Evolutionary conservation across 176 grass and related monocot genomes (phyloP), one percentile per base, ranked within the genome.

Genomic region (Phoenix roebelenii): DNA sequence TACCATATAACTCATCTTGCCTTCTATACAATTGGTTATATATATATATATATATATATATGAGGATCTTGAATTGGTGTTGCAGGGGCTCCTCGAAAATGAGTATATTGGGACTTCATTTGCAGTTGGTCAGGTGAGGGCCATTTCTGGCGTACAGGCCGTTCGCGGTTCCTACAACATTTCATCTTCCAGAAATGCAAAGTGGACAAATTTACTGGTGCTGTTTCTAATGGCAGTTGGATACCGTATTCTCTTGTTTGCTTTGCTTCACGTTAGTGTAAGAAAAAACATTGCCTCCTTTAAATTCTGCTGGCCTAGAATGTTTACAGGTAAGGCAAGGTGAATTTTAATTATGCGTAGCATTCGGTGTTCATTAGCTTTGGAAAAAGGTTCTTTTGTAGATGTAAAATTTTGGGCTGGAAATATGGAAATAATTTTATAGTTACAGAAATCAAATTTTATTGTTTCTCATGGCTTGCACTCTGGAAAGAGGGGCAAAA

Each of bases 81-180:
- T 59, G 54, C 74, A 96, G 91, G 91, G 91, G 3, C 73, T 96
- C 66, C 67, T 96, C 2, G 91, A 96, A 76, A 96, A 96, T 12
- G 91, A 96, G 65, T 96, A 96, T 7, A 58, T 96, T 0, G 83
- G 83, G 7, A 87, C 86, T 30, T 87, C 86, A 12, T 96, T 96
- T 26, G 91, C 91, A 0, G 91, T 96, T 16, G 91, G 91, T 19
- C 67, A 89, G 61, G 80, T 90, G 18, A 87, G 91, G 51, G 80
- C 72, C 0, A 96, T 96, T 76, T 80, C 91, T 3, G 86, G 91
- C 29, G 68, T 87, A 28, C 87, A 90, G 65, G 91, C 91, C 2
- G 91, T 96, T 15, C 71, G 75, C 44, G 91, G 86, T 16, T 90
- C 91, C 7, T 96, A 87, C 57, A 23, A 66, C 49, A 87, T 96